Evolutionary conservation across 306 rosid species (phyloP).

Genomic region (Hippophae rhamnoides): DNA sequence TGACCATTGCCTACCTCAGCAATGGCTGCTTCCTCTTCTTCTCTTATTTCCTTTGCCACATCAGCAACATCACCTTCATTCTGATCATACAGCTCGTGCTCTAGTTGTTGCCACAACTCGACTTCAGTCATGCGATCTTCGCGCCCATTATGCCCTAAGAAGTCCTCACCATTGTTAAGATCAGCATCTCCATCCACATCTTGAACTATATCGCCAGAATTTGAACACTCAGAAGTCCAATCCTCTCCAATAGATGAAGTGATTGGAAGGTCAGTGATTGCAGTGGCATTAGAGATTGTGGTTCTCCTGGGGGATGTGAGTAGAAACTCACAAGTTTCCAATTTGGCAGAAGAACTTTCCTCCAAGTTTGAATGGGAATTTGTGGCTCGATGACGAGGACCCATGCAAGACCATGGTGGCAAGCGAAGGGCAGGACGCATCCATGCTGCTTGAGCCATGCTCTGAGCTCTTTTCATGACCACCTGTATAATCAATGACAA

Average conservation of each 20-base stretch:
- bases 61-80: slow-evolving; percentile 43
- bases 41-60: slow-evolving; percentile 53
- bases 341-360: slow-evolving; percentile 19
- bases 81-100: slow-evolving; percentile 64
- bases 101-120: slow-evolving; percentile 86
- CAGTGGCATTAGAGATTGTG: slow-evolving; percentile 17
- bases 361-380: slow-evolving; percentile 28
- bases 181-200: slow-evolving; percentile 25
- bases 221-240: slow-evolving; percentile 58
- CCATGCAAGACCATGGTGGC: slow-evolving; percentile 91
- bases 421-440: slow-evolving; percentile 56
- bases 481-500: slow-evolving; percentile 40
- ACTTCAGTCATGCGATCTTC: slow-evolving; percentile 71
- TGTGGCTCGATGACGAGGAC: slow-evolving; percentile 61
- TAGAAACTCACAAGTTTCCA: slow-evolving; percentile 39
- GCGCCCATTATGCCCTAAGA: slow-evolving; percentile 29
- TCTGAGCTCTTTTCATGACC: slow-evolving; percentile 87
- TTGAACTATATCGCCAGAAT: slow-evolving; percentile 28
- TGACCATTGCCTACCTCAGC: slow-evolving; percentile 43
- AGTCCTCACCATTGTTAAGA: slow-evolving; percentile 26
- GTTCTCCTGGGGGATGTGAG: slow-evolving; percentile 33
- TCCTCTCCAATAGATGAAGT: slow-evolving; percentile 45
- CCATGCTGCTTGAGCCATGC: slow-evolving; percentile 99
- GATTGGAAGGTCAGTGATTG: slow-evolving; percentile 42
- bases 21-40: slow-evolving; percentile 57